These are phyloP conservation scores for Nannochloropsis limnetica DNA, from an alignment of 352 stramenopile species.

Conservation along the genomic window DNA sequence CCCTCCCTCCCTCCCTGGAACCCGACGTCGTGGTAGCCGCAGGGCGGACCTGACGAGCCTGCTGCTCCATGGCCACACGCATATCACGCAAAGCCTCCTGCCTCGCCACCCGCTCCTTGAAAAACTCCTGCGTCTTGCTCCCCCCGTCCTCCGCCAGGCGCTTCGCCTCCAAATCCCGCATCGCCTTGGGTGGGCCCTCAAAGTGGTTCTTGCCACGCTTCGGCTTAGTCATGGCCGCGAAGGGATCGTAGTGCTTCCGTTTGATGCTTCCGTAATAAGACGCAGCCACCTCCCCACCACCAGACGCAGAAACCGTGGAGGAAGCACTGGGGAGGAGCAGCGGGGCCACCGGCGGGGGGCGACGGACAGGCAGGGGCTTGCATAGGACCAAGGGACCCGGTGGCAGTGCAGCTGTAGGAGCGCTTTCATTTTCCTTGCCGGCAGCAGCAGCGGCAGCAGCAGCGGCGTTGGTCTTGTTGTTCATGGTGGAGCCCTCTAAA, in stretches of 20 bases:
- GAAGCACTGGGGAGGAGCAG: not conserved
- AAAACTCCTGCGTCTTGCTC: conserved; percentile 21
- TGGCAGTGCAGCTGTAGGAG: not conserved
- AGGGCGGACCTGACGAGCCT: not conserved
- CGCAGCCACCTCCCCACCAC: not conserved
- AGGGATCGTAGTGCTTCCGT: conserved; percentile 31
- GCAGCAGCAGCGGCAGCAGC: not conserved
- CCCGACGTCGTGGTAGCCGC: not conserved
- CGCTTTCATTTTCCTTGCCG: not conserved
- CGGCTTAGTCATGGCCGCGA: not conserved
- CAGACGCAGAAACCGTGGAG: not conserved
- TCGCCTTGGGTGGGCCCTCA: not conserved
- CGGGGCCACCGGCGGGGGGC: no score
- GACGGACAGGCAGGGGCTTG: not conserved
- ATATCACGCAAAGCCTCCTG: not conserved
- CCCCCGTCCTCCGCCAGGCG: conserved; percentile 3
- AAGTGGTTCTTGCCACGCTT: conserved; percentile 30
- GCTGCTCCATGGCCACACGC: not conserved
- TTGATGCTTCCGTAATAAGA: conserved; percentile 9
- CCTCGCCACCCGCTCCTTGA: conserved; percentile 3
- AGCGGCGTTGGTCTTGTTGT: not conserved
- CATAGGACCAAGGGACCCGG: not conserved
- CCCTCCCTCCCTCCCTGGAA: not conserved
- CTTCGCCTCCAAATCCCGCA: conserved; percentile 34
- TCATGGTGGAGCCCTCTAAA: not conserved